Evolutionary conservation across 805 yeast genomes (phyloP), one percentile per base, ranked within the genome.

Genomic region (Sugiyamaella lignohabitans): DNA sequence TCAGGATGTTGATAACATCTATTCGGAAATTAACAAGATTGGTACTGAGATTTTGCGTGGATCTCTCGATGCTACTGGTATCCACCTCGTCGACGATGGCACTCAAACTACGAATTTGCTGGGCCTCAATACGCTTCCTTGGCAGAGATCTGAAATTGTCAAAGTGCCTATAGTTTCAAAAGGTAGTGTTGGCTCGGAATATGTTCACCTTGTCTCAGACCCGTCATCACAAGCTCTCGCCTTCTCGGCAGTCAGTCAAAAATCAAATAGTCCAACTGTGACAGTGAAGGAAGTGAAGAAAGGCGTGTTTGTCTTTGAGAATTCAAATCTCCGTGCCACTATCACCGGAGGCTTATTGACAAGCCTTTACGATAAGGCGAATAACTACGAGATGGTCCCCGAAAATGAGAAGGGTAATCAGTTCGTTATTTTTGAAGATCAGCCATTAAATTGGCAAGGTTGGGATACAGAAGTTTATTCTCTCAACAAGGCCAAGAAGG

Each of bases 401-500:
- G 65, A 73, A 1, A 68, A 71, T 20, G 96, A 87, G 11, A 87
- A 87, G 51, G 96, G 88, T 16, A 86, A 87, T 57, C 95, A 84
- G 64, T 81, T 78, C 55, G 78, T 85, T 1, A 59, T 91, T 48
- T 84, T 84, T 58, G 91, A 88, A 53, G 98, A 93, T 63, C 84
- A 87, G 53, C 98, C 98, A 14, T 71, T 87, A 57, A 80, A 75
- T 49, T 91, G 82, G 80, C 95, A 87, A 43, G 98, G 96, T 1
- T 91, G 98, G 98, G 98, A 93, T 63, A 91, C 97, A 0, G 98
- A 91, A 63, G 74, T 89, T 49, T 93, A 79, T 61, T 84, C 96
- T 0, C 74, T 86, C 49, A 85, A 83, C 57, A 87, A 83, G 61
- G 78, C 73, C 61, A 70, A 69, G 46, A 75, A 78, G 51, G 62